Evolutionary conservation across 306 rosid genomes (phyloP), one percentile per base, ranked within the genome.

Genomic region (Luffa aegyptiaca): DNA sequence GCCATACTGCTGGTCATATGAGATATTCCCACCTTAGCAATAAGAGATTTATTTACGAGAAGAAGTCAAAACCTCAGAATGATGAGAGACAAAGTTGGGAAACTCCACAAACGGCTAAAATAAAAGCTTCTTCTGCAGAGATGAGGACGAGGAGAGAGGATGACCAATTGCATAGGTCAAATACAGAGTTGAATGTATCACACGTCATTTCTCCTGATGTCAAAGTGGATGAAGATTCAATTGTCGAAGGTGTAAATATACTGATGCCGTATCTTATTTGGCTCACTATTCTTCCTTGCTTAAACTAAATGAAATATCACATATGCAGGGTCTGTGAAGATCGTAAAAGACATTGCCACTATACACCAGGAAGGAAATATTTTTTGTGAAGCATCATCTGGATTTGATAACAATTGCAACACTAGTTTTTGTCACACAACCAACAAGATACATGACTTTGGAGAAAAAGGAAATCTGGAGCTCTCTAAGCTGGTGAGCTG

Each of bases 401-500:
- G 85, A 70, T 72, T 84, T 62, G 86, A 76, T 70, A 46, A 82
- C 49, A 12, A 46, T 44, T 46, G 36, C 76, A 80, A 61, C 49
- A 57, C 37, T 21, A 46, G 1, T 78, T n/a, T 8, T 49, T 59
- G 76, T 83, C 84, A 20, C 77, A 85, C 73, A 21, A 73, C 75
- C 18, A 83, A 76, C 2, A 44, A 57, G 31, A 68, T 59, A 17
- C 62, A 76, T 36, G 77, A 61, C 79, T 52, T 31, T 5, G 81
- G 77, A 78, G 86, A 77, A 87, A 57, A 81, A 76, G 86, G 72
- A 82, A 59, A 56, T 71, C 76, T 64, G 13, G 80, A 80, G 80
- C 76, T 52, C 49, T 73, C 76, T 36, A 79, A 76, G 77, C 78
- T 39, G 93, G 96, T 90, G 86, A 79, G 76, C 20, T 80, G 72